These are phyloP conservation scores for Candolleomyces aberdarensis DNA, from an alignment of 768 basidiomycete genomes.

Conservation along the genomic window DNA sequence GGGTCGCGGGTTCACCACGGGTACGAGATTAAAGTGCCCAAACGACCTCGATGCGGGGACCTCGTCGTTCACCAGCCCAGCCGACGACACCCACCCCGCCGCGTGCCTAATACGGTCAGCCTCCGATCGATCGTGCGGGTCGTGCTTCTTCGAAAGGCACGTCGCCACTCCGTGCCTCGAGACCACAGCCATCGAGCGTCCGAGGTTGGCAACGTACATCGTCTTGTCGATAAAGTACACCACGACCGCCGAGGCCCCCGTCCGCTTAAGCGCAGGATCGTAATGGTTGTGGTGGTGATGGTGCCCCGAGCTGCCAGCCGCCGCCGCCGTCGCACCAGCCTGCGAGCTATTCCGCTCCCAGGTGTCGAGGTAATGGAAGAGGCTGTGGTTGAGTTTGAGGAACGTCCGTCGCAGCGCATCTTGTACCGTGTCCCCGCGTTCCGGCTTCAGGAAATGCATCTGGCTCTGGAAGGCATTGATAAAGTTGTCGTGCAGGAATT, in stretches of 20 bases:
- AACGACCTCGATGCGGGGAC: slow-evolving; percentile 90
- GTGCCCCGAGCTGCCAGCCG: slow-evolving; percentile 17
- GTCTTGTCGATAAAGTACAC: slow-evolving; percentile 79
- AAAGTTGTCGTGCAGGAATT: slow-evolving; percentile 84
- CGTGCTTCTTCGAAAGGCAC: slow-evolving; percentile 75
- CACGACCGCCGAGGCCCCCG: slow-evolving; percentile 83
- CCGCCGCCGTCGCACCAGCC: slow-evolving; percentile 44
- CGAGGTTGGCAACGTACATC: slow-evolving; percentile 87
- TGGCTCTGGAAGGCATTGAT: slow-evolving; percentile 57
- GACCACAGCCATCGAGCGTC: slow-evolving; percentile 84
- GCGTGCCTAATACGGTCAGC: slow-evolving; percentile 83
- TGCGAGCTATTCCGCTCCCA: slow-evolving; percentile 70
- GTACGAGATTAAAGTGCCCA: slow-evolving; percentile 87
- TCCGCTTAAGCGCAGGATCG: slow-evolving; percentile 54
- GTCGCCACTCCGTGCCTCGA: slow-evolving; percentile 74
- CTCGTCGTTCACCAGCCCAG: slow-evolving; percentile 89
- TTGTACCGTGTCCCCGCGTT: slow-evolving; percentile 46
- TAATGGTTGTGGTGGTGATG: no score
- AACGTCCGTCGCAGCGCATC: slow-evolving; percentile 89
- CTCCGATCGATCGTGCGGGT: slow-evolving; percentile 85
- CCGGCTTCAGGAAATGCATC: slow-evolving; percentile 42
- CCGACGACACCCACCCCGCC: slow-evolving; percentile 92
- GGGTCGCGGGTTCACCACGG: slow-evolving; percentile 87
- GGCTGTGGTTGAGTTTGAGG: slow-evolving; percentile 77
- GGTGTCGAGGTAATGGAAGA: slow-evolving; percentile 64